Percentiles rank a stretch among this genome's conserved stretches.
These are phyloP conservation scores for Microcyclospora tardicrescens DNA, from an alignment of 2,329 filamentous ascomycete genomes.

Conservation along the genomic window DNA sequence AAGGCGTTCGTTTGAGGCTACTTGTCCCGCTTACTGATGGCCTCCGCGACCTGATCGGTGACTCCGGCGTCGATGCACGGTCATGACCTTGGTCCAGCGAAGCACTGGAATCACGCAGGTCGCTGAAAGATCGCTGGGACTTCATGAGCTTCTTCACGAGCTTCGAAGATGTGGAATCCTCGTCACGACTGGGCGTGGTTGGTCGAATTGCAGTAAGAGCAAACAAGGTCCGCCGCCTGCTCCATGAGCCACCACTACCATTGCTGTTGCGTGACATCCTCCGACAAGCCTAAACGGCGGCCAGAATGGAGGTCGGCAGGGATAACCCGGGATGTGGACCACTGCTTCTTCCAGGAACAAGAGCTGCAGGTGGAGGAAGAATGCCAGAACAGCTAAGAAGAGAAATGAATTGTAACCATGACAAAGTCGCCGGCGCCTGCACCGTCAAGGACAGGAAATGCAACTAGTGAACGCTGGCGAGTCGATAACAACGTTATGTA, in stretches of 20 bases:
- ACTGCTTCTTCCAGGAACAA: too few relatives aligned
- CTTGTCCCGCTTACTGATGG: conserved; percentile 17
- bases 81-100: too few relatives aligned
- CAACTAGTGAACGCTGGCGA: too few relatives aligned
- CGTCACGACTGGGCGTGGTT: conserved; percentile 11
- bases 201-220: conserved; percentile 15
- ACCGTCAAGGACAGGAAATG: conserved; percentile 1
- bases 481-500: too few relatives aligned
- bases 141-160: conserved; percentile 14
- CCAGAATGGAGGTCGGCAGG: too few relatives aligned
- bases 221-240: conserved; percentile 21
- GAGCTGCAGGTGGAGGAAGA: too few relatives aligned
- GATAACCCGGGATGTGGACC: too few relatives aligned
- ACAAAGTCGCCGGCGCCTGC: not conserved
- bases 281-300: too few relatives aligned
- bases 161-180: conserved; percentile 10
- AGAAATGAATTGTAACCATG: not conserved
- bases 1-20: conserved; percentile 28
- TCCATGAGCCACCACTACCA: conserved; percentile 14
- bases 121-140: too few relatives aligned
- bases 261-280: conserved; percentile 17
- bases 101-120: too few relatives aligned
- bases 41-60: conserved; percentile 11
- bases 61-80: conserved; percentile 5
- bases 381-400: too few relatives aligned